phyloP scores from a whole-genome alignment of 345 rosid genomes.

The Eucalyptus cloeziana region DNA sequence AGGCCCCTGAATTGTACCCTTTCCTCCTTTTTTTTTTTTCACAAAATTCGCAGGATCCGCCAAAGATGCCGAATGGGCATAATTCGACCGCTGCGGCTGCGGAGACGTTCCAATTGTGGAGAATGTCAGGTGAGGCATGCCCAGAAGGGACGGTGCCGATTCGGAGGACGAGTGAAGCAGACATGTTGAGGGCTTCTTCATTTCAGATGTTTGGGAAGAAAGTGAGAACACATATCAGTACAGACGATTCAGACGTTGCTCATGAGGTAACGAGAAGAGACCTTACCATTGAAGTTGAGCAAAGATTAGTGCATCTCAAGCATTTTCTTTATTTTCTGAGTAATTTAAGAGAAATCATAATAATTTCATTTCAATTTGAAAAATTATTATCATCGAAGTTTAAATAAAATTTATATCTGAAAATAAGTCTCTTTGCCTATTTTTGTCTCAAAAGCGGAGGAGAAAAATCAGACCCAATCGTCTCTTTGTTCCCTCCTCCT shows the following conservation, averaged over 20 bases:
- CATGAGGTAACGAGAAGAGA: slow-evolving; percentile 53
- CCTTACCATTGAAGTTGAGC: neutral
- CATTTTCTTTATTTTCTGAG: neutral
- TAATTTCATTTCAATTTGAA: neutral
- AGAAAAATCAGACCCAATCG: neutral
- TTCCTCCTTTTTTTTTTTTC: neutral
- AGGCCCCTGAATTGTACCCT: neutral
- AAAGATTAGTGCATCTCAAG: neutral
- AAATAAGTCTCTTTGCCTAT: neutral
- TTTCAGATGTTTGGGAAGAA: slow-evolving; percentile 56
- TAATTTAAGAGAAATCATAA: neutral
- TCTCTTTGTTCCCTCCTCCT: neutral
- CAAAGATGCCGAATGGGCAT: slow-evolving; percentile 56
- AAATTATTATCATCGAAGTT: neutral
- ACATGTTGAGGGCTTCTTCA: slow-evolving; percentile 71
- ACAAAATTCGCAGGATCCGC: slow-evolving; percentile 43
- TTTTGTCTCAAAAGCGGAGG: neutral
- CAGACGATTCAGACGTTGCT: slow-evolving; percentile 66
- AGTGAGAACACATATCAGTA: slow-evolving; percentile 35
- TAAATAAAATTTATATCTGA: neutral
- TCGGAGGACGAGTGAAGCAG: slow-evolving; percentile 74
- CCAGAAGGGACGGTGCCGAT: slow-evolving; percentile 91
- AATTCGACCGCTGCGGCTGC: slow-evolving; percentile 3
- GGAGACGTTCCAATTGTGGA: slow-evolving; percentile 70
- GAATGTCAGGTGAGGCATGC: slow-evolving; percentile 62